These are phyloP conservation scores for Parachaetomium inaequale DNA, from an alignment of 495 filamentous ascomycete species.

Conservation along the genomic window DNA sequence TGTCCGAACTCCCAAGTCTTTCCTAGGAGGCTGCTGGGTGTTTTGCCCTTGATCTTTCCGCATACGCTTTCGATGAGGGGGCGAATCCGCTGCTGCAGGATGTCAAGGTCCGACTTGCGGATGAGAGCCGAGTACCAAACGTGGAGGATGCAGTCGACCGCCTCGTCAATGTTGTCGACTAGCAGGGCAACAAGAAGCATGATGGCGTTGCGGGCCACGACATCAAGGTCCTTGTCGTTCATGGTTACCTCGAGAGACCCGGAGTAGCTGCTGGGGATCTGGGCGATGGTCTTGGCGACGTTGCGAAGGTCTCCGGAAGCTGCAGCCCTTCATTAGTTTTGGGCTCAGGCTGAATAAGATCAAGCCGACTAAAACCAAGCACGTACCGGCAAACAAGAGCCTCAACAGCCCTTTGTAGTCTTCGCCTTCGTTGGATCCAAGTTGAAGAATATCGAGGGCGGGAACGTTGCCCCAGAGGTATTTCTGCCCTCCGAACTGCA, in stretches of 20 bases:
- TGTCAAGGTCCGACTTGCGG: not conserved
- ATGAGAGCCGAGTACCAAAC: constrained; percentile 30
- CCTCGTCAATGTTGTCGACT: not conserved
- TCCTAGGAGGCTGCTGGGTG: not conserved
- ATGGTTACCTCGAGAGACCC: constrained; percentile 29
- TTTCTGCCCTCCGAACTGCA: not conserved
- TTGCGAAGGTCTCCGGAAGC: constrained; percentile 50
- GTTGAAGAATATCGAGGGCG: not conserved
- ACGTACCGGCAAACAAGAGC: constrained; percentile 2
- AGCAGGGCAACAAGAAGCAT: constrained; percentile 38
- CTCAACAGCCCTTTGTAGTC: not conserved
- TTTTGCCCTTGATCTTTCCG: constrained; percentile 10
- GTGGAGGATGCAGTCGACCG: constrained; percentile 20
- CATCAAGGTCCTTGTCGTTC: constrained; percentile 44
- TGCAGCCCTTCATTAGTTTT: constrained; percentile 24
- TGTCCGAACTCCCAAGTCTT: constrained; percentile 26
- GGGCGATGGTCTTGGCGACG: constrained; percentile 38
- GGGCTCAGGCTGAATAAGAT: not conserved
- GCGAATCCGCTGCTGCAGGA: constrained; percentile 3
- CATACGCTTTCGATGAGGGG: constrained; percentile 25
- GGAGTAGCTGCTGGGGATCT: constrained; percentile 32
- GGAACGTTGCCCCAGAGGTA: constrained; percentile 2
- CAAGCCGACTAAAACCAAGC: too few relatives aligned
- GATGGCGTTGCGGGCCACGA: constrained; percentile 46
- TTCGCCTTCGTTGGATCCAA: not conserved